Conservation (phyloP, 768 basidiomycete genomes). For the Lactifluus hygrophoroides region DNA sequence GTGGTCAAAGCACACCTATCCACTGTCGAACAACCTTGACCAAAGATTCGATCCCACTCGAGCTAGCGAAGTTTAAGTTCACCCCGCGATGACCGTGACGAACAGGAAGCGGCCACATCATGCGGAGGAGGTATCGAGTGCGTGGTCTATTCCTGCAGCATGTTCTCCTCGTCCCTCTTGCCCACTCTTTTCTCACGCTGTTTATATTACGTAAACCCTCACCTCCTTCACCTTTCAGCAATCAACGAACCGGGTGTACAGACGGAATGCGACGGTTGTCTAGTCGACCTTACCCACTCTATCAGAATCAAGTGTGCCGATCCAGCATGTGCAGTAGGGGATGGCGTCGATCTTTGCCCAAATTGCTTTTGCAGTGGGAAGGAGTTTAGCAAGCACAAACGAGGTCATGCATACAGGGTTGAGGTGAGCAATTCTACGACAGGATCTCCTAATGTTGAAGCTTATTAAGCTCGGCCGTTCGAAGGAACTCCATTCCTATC, state of each 20-base stretch:
- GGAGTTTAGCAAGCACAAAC: slow-evolving; percentile 79
- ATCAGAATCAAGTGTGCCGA: slow-evolving; percentile 95
- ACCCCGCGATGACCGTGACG: slow-evolving; percentile 48
- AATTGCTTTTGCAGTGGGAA: slow-evolving; percentile 87
- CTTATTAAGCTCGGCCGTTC: slow-evolving; percentile 6
- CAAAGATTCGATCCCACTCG: background rate
- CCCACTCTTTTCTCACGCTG: slow-evolving; percentile 25
- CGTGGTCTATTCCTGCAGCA: slow-evolving; percentile 22
- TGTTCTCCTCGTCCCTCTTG: slow-evolving; percentile 15
- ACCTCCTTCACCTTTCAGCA: slow-evolving; percentile 31
- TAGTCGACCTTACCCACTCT: slow-evolving; percentile 88
- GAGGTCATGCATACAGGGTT: slow-evolving; percentile 83
- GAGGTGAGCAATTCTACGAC: slow-evolving; percentile 45
- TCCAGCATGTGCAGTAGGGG: slow-evolving; percentile 57
- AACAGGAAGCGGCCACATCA: slow-evolving; percentile 57
- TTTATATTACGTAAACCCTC: slow-evolving; percentile 24
- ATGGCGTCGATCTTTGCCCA: slow-evolving; percentile 91
- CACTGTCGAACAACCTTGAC: background rate
- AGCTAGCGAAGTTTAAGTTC: background rate
- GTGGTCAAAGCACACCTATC: background rate
- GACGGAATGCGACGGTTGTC: slow-evolving; percentile 78
- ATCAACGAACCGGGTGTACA: slow-evolving; percentile 77
- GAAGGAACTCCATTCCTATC: slow-evolving; percentile 93
- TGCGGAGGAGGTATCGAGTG: slow-evolving; percentile 59
- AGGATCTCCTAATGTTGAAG: background rate